Conservation (phyloP, 768 basidiomycete genomes). For the Chiua virens region DNA sequence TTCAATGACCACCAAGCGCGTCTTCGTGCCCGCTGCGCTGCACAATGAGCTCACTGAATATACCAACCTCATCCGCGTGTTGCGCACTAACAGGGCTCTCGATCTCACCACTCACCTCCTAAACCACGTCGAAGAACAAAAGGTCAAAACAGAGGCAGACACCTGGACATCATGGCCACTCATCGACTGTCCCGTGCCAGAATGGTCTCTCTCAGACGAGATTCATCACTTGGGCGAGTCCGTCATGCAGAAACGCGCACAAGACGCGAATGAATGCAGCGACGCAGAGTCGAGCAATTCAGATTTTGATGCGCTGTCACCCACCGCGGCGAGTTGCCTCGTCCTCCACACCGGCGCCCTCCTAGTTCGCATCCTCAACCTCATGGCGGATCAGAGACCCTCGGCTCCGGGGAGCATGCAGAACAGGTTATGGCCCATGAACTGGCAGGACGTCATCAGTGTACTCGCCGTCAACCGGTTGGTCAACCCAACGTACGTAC, state of each 20-base stretch:
- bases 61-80: slow-evolving; percentile 58
- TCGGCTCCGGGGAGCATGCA: slow-evolving; percentile 59
- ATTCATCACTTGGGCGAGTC: slow-evolving; percentile 47
- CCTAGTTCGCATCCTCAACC: slow-evolving; percentile 52
- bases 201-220: slow-evolving; percentile 74
- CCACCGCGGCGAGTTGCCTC: slow-evolving; percentile 36
- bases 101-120: slow-evolving; percentile 57
- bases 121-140: slow-evolving; percentile 17
- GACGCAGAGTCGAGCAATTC: slow-evolving; percentile 28
- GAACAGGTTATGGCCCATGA: slow-evolving; percentile 59
- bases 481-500: slow-evolving; percentile 29
- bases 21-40: slow-evolving; percentile 49
- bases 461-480: slow-evolving; percentile 44
- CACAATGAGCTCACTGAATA: slow-evolving; percentile 69
- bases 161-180: slow-evolving; percentile 81
- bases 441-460: slow-evolving; percentile 64
- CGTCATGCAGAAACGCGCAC: slow-evolving; percentile 15
- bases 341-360: slow-evolving; percentile 43
- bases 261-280: slow-evolving; percentile 16
- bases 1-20: slow-evolving; percentile 24
- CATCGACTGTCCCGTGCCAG: slow-evolving; percentile 63
- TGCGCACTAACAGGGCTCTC: slow-evolving; percentile 54
- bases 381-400: slow-evolving; percentile 57
- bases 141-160: slow-evolving; percentile 35
- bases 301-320: slow-evolving; percentile 29